A percentile compares a stretch with the other conserved stretches of the same genome.
phyloP scores from a whole-genome alignment of 2,329 filamentous ascomycete species.

The Ceratocystis ficicola region DNA sequence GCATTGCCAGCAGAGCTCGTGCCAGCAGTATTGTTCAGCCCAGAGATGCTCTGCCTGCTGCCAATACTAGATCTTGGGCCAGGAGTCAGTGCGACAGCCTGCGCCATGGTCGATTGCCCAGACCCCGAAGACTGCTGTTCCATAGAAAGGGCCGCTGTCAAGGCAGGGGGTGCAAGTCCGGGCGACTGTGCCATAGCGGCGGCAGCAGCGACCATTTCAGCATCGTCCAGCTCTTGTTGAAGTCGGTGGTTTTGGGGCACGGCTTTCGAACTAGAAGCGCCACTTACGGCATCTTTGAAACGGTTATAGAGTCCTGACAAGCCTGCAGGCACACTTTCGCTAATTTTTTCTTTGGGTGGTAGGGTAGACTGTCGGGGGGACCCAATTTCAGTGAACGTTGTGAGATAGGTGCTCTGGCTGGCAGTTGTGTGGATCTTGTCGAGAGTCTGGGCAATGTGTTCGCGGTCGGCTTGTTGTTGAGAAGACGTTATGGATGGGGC shows the following conservation, averaged over 20 bases:
- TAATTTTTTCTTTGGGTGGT: slow-evolving; percentile 54
- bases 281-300: slow-evolving; percentile 70
- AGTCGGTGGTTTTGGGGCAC: slow-evolving; percentile 25
- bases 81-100: slow-evolving; percentile 14
- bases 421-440: slow-evolving; percentile 82
- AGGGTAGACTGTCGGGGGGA: slow-evolving; percentile 52
- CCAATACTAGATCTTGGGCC: slow-evolving; percentile 19
- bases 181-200: slow-evolving; percentile 29
- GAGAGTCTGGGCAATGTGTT: slow-evolving; percentile 63
- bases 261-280: slow-evolving; percentile 27
- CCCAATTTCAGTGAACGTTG: slow-evolving; percentile 88
- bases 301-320: slow-evolving; percentile 81
- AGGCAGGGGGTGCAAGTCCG: slow-evolving; percentile 25
- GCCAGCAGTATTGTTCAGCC: background rate
- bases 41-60: slow-evolving; percentile 16
- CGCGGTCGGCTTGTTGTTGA: slow-evolving; percentile 44
- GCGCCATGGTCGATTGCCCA: slow-evolving; percentile 15
- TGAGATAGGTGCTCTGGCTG: slow-evolving; percentile 72
- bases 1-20: background rate
- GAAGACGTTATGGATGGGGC: slow-evolving; percentile 34
- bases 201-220: slow-evolving; percentile 28
- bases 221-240: slow-evolving; percentile 32
- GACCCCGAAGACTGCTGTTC: slow-evolving; percentile 29
- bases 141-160: slow-evolving; percentile 29
- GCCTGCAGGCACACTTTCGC: slow-evolving; percentile 70